These are phyloP conservation scores for Westerdykella sp. DNA, from an alignment of 2,329 filamentous ascomycete species.

Conservation along the genomic window DNA sequence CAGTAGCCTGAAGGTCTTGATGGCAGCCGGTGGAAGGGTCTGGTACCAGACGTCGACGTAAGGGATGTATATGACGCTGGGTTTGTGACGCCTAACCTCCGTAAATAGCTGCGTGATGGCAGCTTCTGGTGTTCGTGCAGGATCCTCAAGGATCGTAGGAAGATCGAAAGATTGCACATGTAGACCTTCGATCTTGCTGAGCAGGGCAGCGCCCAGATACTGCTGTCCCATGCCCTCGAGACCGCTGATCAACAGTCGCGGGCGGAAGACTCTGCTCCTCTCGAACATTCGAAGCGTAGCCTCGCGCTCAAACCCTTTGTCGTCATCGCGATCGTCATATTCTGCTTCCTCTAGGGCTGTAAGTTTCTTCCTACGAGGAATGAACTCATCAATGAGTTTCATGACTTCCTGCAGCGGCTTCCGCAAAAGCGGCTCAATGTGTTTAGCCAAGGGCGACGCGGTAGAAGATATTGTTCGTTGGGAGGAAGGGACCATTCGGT, in stretches of 20 bases:
- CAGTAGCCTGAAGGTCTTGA: constrained; percentile 78
- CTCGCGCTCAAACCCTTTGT: constrained; percentile 80
- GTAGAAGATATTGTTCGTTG: constrained; percentile 82
- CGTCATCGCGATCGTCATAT: constrained; percentile 78
- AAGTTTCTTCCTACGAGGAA: constrained; percentile 78
- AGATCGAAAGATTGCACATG: constrained; percentile 95
- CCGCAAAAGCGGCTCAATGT: constrained; percentile 74
- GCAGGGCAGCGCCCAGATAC: constrained; percentile 75
- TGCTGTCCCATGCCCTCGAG: constrained; percentile 84
- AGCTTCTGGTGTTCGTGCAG: constrained; percentile 73
- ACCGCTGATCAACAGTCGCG: constrained; percentile 79
- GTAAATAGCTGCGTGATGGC: constrained; percentile 85
- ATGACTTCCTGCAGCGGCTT: constrained; percentile 66
- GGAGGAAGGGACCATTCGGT: constrained; percentile 93
- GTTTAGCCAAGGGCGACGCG: constrained; percentile 71
- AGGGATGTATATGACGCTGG: constrained; percentile 91
- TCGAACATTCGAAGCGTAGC: constrained; percentile 69
- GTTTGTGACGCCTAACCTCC: constrained; percentile 89
- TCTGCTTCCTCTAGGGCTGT: constrained; percentile 92
- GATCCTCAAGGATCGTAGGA: constrained; percentile 76
- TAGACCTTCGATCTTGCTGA: constrained; percentile 87
- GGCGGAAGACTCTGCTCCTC: constrained; percentile 78
- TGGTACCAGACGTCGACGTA: constrained; percentile 83
- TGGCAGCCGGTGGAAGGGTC: constrained; percentile 56
- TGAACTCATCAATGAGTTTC: constrained; percentile 61